Base-by-base conservation (phyloP, 2,329 filamentous ascomycete species). In the Xylaria polymorpha region DNA sequence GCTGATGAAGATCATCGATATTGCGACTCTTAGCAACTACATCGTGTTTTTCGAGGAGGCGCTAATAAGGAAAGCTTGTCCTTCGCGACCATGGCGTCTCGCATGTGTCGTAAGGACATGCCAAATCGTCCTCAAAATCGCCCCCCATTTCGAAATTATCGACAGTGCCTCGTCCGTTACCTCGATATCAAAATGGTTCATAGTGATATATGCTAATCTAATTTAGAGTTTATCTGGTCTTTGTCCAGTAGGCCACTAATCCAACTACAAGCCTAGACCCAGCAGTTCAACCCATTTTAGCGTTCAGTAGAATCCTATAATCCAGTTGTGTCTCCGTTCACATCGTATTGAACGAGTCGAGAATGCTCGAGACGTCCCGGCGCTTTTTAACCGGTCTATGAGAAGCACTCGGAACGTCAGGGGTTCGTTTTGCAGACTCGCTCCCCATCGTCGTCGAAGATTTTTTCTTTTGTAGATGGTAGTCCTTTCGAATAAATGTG, bases 371-470 rank as follows among this genome's bases (percentile, higher is more conserved):
- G 37, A 61, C 41, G 3, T 62, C 39, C n/a, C 20, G 20, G 9
- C 57, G 44, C 43, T 55, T 71, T 29, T 64, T 71, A 20, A 15
- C 46, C 22, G 22, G 69, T 43, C 18, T 59, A 14, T n/a, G n/a
- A 29, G 37, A 18, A 1, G 35, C 3, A 35, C 48, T 32, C 4
- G 60, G 22, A 44, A n/a, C 10, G 2, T 41, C 35, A 18, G 14
- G 12, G 4, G 64, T 10, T 12, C 50, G 48, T 22, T 65, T 62
- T 12, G 9, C 22, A 18, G 43, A 12, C 32, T 59, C 20, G 1
- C 32, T 25, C 2, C 10, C 15, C 15, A 6, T 22, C 14, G 37
- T 25, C 20, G 48, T n/a, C 6, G 64, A 32, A 7, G 14, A 12
- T 37, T 53, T 35, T 15, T 18, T 41, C 14, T 39, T 48, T 44